These are phyloP conservation scores for Aspergillus arachidicola DNA, from an alignment of 2,329 filamentous ascomycete species.

Conservation along the genomic window DNA sequence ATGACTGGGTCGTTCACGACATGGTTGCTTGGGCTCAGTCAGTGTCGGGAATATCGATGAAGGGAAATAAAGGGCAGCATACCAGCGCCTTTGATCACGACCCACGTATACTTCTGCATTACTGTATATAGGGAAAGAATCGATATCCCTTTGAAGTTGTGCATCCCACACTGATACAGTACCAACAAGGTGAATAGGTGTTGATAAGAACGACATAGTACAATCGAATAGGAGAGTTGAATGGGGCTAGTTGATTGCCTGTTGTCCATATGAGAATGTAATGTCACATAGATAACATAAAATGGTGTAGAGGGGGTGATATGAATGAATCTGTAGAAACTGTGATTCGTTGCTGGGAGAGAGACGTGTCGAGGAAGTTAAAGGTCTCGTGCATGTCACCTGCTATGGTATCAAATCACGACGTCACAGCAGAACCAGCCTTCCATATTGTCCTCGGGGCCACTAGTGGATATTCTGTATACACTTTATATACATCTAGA, in stretches of 20 bases:
- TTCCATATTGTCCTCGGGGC: background rate
- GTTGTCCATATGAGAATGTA: background rate
- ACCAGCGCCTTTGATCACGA: slow-evolving; percentile 37
- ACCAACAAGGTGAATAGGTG: slow-evolving; percentile 21
- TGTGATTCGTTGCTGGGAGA: background rate
- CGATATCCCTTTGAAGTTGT: slow-evolving; percentile 10
- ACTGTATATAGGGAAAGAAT: slow-evolving; percentile 29
- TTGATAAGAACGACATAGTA: slow-evolving; percentile 3
- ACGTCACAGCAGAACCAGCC: background rate
- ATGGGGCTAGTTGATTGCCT: background rate
- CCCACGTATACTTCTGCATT: slow-evolving; percentile 40
- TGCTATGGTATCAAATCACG: background rate
- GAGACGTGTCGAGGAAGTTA: background rate
- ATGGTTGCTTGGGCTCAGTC: slow-evolving; percentile 33
- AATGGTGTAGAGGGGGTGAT: background rate
- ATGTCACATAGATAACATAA: background rate
- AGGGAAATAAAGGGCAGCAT: background rate
- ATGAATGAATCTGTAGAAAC: background rate
- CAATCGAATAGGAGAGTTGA: background rate
- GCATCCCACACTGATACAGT: slow-evolving; percentile 27
- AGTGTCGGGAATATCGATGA: slow-evolving; percentile 5
- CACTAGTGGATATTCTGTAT: background rate
- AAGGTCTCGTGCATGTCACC: background rate
- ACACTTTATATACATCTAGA: background rate
- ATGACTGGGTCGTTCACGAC: slow-evolving; percentile 37